These are phyloP conservation scores for Mucuna pruriens DNA, from an alignment of 306 rosid species.

Conservation along the genomic window DNA sequence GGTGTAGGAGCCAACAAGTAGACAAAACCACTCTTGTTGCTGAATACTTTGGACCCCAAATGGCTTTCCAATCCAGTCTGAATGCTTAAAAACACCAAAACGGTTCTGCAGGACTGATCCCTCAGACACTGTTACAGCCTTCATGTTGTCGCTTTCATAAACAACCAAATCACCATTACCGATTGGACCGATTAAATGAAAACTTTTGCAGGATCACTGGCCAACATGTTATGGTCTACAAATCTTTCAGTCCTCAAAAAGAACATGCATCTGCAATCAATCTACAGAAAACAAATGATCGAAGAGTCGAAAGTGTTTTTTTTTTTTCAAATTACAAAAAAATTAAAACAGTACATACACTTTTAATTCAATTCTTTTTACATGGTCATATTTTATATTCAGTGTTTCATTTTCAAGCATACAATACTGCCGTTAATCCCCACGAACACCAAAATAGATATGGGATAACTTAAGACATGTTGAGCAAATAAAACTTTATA, in stretches of 20 bases:
- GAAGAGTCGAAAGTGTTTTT: too few species aligned
- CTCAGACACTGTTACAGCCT: conserved; percentile 64
- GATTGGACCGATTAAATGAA: conserved; percentile 59
- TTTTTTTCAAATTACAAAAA: too few species aligned
- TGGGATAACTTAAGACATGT: too few species aligned
- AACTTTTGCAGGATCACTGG: conserved; percentile 50
- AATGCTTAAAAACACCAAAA: conserved; percentile 70
- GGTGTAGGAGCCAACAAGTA: conserved; percentile 83
- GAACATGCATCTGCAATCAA: background rate
- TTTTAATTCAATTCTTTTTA: too few species aligned
- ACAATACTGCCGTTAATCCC: too few species aligned
- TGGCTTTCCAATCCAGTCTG: conserved; percentile 81
- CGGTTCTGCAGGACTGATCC: conserved; percentile 54
- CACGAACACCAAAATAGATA: too few species aligned
- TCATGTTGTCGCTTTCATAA: conserved; percentile 81
- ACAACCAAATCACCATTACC: conserved; percentile 72
- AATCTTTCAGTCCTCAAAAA: background rate
- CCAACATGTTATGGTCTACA: conserved; percentile 56
- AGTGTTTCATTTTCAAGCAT: too few species aligned
- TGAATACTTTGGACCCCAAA: conserved; percentile 81
- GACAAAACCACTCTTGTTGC: conserved; percentile 79
- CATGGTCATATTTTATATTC: too few species aligned
- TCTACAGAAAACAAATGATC: background rate
- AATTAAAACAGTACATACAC: too few species aligned
- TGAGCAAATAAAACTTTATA: too few species aligned